Base-by-base conservation (phyloP, 495 filamentous ascomycete species). In the Jackrogersella minutella region DNA sequence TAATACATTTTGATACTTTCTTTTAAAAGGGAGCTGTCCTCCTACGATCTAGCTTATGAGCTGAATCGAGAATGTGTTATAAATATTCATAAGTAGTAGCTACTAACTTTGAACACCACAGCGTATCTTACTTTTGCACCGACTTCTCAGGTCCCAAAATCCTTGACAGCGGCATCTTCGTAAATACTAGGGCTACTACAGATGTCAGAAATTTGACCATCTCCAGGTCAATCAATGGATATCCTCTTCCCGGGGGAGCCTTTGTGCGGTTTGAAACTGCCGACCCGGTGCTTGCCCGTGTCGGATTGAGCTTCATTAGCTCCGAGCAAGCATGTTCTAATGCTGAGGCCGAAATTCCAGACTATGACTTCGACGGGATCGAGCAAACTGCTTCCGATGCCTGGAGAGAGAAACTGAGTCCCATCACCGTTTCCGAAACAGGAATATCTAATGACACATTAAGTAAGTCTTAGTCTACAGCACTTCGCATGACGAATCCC, bases 291-390 rank as follows among this genome's bases (percentile, higher is more conserved):
- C 64, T 85, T 1, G 89, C 82, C 16, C 81, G 90, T 22, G 87
- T 90, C 7, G 89, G 88, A 0, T 77, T 90, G 5, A 93, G 90
- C 68, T 91, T 90, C 73, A 86, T 92, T 49, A 89, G 85, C 66
- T 77, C 82, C 10, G 78, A 84, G 0, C 82, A 88, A 68, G 89
- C 90, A 6, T 92, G 90, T 61, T 74, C 78, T 3, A 87, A 89
- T 69, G 90, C 85, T 0, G 87, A 92, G 70, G 76, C 61, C 0
- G 90, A 92, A 53, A 90, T 91, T 44, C 86, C 89, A 0, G 74
- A 82, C 11, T 92, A 86, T 54, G 84, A 91, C 67, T 91, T 92
- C 63, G 79, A 85, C 4, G 76, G 66, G 0, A 82, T 86, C 0
- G 79, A 83, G 1, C 64, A 75, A 7, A 77, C 79, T 5, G 90